Percentiles rank a stretch among this genome's conserved stretches.
Evolutionary conservation across 2,329 filamentous ascomycete species (phyloP).

Genomic region (Stromatinia cepivora): DNA sequence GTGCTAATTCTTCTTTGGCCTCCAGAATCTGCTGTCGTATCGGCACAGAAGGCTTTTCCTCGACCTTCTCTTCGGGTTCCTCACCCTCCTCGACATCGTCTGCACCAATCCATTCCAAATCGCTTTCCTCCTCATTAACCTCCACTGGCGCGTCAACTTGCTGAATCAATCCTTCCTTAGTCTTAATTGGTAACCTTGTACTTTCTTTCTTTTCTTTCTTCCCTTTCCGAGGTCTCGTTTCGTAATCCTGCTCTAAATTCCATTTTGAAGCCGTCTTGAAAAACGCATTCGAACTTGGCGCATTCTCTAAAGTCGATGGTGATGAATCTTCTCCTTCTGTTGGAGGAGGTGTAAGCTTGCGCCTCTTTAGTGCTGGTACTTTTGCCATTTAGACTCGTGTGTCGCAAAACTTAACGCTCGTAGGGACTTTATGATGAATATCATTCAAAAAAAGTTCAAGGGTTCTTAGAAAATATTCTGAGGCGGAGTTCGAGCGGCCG

Average conservation of each 20-base stretch:
- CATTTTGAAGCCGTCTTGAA: slow-evolving; percentile 76
- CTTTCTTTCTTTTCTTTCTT: slow-evolving; percentile 70
- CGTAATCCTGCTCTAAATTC: slow-evolving; percentile 92
- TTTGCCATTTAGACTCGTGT: slow-evolving; percentile 35
- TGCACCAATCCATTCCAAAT: slow-evolving; percentile 62
- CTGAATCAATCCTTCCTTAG: slow-evolving; percentile 71
- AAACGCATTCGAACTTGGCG: slow-evolving; percentile 48
- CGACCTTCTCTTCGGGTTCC: slow-evolving; percentile 50
- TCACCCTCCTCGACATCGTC: slow-evolving; percentile 51
- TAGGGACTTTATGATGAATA: slow-evolving; percentile 23
- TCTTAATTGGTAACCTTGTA: slow-evolving; percentile 83
- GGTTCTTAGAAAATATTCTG: slow-evolving; percentile 22
- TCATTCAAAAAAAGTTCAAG: slow-evolving; percentile 18
- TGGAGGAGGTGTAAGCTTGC: slow-evolving; percentile 57
- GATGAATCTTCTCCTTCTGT: slow-evolving; percentile 48
- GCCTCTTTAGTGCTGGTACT: slow-evolving; percentile 50
- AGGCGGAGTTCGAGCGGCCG: slow-evolving; percentile 27
- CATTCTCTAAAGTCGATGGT: slow-evolving; percentile 38
- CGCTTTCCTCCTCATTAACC: slow-evolving; percentile 61
- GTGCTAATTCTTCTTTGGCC: slow-evolving; percentile 90
- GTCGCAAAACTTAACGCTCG: slow-evolving; percentile 19
- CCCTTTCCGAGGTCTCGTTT: slow-evolving; percentile 72
- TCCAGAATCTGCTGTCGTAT: slow-evolving; percentile 77
- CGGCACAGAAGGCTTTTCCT: slow-evolving; percentile 64
- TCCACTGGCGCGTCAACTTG: slow-evolving; percentile 52